Base-by-base conservation (phyloP, 2,329 filamentous ascomycete species). In the Penicillium sp. region DNA sequence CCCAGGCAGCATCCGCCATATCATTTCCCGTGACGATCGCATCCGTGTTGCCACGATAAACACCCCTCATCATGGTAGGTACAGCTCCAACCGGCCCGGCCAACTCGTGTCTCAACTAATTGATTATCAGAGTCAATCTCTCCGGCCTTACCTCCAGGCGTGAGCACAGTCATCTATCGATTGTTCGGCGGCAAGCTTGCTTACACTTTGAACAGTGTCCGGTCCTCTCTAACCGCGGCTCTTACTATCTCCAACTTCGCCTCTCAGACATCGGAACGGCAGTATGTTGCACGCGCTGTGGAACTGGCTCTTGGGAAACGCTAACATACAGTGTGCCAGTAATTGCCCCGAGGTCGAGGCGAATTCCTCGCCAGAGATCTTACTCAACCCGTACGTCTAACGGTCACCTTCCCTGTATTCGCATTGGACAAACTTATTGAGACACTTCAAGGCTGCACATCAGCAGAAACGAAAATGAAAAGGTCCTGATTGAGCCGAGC, bases 281-380 rank as follows among this genome's bases (percentile, higher is more conserved):
- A 58, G 47, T 50, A 50, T 16, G 47, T 45, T 11, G 25, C 22
- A 9, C n/a, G 8, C 18, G 11, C 2, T 35, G 12, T 36, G 16
- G 22, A 18, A 11, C 2, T 5, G 11, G 12, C 1, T n/a, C 19
- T 25, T 11, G 13, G 14, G 19, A 14, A 4, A 33, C 30, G 12
- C 47, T 50, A 39, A 50, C 28, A 38, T 18, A 14, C n/a, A 3
- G 2, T 25, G 35, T 11, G 27, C 27, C 13, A 46, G 97, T 77
- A 99, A 99, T 78, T 92, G 97, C 38, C 93, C 93, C 54, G 93
- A 99, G 72, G 88, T 99, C 64, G 93, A 99, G 77, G 91, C 92
- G 19, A 38, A 38, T 39, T 45, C 35, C 84, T 84, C 59, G 90
- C 93, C 95, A 18, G 93, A 99, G 78, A 86, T 97, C 53, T 81